Conservation (phyloP, 805 yeast species). For the Myxozyma geophila region DNA sequence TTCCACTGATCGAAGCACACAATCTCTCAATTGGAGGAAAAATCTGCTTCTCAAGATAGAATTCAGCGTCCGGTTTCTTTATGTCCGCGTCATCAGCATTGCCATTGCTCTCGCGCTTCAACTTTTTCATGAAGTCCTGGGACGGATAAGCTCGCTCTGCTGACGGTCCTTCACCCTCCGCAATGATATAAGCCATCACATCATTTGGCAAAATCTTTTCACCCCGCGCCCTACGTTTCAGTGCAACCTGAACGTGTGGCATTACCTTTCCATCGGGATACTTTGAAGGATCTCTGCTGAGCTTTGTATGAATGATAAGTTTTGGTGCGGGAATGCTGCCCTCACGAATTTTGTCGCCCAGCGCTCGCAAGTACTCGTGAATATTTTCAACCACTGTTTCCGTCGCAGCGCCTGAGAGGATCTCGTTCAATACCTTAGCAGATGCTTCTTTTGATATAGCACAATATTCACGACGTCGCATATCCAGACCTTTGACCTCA, state of each 20-base stretch:
- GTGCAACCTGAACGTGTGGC: slow-evolving; percentile 89
- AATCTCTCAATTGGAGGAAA: slow-evolving; percentile 89
- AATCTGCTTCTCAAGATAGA: slow-evolving; percentile 85
- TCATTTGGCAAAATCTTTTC: slow-evolving; percentile 86
- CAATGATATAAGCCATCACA: slow-evolving; percentile 82
- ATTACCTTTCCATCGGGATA: slow-evolving; percentile 80
- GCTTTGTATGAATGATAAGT: slow-evolving; percentile 79
- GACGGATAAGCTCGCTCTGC: slow-evolving; percentile 87
- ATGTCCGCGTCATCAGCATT: background rate
- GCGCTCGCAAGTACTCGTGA: slow-evolving; percentile 69
- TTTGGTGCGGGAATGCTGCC: slow-evolving; percentile 69
- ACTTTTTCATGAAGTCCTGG: slow-evolving; percentile 57
- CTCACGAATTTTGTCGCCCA: slow-evolving; percentile 60
- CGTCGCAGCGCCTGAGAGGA: slow-evolving; percentile 75
- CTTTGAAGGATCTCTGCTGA: slow-evolving; percentile 84
- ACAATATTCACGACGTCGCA: slow-evolving; percentile 96
- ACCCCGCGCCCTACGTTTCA: slow-evolving; percentile 78
- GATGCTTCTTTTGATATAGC: slow-evolving; percentile 90
- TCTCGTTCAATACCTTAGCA: slow-evolving; percentile 68
- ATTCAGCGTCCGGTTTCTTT: slow-evolving; percentile 63
- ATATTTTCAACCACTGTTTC: slow-evolving; percentile 68
- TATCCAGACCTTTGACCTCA: slow-evolving; percentile 95
- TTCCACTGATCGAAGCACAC: slow-evolving; percentile 82
- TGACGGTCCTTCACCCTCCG: slow-evolving; percentile 47
- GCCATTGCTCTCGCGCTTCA: slow-evolving; percentile 9